Percentiles rank a stretch among this genome's conserved stretches.
These are phyloP conservation scores for Candida tropicalis DNA, from an alignment of 1,139 yeast species.

Conservation along the genomic window DNA sequence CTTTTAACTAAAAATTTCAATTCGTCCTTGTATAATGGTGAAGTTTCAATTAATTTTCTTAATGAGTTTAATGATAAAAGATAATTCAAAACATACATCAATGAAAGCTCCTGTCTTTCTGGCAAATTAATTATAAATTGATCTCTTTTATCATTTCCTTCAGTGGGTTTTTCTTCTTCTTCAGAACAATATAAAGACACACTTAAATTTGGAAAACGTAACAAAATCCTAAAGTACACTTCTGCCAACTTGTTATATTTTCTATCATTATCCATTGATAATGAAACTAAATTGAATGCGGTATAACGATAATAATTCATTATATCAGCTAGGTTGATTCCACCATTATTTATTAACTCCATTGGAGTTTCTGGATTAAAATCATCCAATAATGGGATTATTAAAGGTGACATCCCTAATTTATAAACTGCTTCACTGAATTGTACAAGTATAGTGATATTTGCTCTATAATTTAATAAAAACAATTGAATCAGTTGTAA, in stretches of 20 bases:
- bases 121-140: conserved; percentile 14
- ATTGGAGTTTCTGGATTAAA: conserved; percentile 27
- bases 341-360: conserved; percentile 18
- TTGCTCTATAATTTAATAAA: conserved; percentile 7
- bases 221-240: conserved; percentile 27
- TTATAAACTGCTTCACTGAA: conserved; percentile 26
- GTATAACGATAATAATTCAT: conserved; percentile 32
- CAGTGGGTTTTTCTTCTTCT: conserved; percentile 7
- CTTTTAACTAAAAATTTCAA: conserved; percentile 24
- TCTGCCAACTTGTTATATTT: conserved; percentile 26
- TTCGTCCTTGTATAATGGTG: conserved; percentile 23
- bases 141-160: conserved; percentile 6
- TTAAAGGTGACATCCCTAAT: conserved; percentile 25
- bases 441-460: conserved; percentile 21
- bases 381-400: conserved; percentile 20
- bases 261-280: conserved; percentile 7
- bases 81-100: conserved; percentile 33
- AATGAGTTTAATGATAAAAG: conserved; percentile 25
- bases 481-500: conserved; percentile 11
- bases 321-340: conserved; percentile 24
- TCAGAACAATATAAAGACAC: conserved; percentile 12
- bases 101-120: conserved; percentile 39
- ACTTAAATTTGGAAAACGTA: conserved; percentile 29
- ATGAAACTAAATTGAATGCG: conserved; percentile 27
- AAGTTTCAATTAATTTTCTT: conserved; percentile 24